Evolutionary conservation across 257 asterid species (phyloP).

Genomic region (Gardenia jasminoides): DNA sequence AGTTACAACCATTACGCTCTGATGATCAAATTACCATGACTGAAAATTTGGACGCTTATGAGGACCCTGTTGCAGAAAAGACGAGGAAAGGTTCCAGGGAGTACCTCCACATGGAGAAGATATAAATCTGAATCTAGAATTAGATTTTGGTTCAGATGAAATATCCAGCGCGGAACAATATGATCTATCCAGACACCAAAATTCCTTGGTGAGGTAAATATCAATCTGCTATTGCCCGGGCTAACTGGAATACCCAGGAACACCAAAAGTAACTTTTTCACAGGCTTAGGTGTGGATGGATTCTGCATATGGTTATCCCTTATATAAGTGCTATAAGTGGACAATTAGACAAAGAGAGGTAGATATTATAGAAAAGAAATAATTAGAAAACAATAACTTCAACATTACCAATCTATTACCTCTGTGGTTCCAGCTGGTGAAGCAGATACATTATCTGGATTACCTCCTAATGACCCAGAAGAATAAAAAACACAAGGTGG

Average conservation of each 20-base stretch:
- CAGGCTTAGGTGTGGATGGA: slow-evolving; percentile 25
- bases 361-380: too few species aligned
- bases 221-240: slow-evolving; percentile 84
- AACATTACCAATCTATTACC: slow-evolving; percentile 26
- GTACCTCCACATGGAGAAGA: slow-evolving; percentile 86
- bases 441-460: slow-evolving; percentile 29
- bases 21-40: neutral
- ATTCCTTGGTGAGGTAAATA: slow-evolving; percentile 67
- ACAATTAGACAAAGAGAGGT: too few species aligned
- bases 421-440: slow-evolving; percentile 39
- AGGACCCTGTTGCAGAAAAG: neutral
- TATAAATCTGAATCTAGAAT: slow-evolving; percentile 79
- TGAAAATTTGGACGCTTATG: neutral
- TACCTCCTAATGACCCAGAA: slow-evolving; percentile 38
- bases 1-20: too few species aligned
- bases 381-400: neutral
- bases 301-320: slow-evolving; percentile 40
- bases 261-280: slow-evolving; percentile 40
- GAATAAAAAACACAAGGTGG: slow-evolving; percentile 70
- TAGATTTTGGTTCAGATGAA: slow-evolving; percentile 71
- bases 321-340: too few species aligned
- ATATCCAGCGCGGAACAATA: slow-evolving; percentile 69
- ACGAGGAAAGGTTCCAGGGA: slow-evolving; percentile 2
- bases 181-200: slow-evolving; percentile 62
- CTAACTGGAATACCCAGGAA: slow-evolving; percentile 80